Conservation (phyloP, 2,329 filamentous ascomycete genomes). For the Lachnellula hyalina region DNA sequence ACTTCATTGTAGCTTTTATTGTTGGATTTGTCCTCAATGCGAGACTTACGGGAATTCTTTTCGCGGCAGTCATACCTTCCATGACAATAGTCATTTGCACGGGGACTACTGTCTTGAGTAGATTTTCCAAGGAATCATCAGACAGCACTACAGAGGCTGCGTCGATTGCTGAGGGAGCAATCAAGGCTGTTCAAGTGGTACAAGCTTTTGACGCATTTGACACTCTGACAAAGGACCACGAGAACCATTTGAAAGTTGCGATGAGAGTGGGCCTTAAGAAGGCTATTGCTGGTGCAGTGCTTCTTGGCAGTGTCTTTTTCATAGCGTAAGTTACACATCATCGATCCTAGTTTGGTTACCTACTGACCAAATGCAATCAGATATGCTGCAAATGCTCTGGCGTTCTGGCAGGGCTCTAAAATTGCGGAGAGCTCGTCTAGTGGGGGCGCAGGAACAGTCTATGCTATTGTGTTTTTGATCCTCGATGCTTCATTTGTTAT, state of each 20-base stretch:
- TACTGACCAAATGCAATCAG: conserved; percentile 6
- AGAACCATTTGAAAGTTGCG: conserved; percentile 38
- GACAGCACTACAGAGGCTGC: conserved; percentile 44
- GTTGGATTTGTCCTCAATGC: conserved; percentile 54
- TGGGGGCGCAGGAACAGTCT: conserved; percentile 43
- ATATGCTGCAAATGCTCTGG: conserved; percentile 52
- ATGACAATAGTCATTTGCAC: conserved; percentile 43
- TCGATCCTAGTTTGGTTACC: background rate
- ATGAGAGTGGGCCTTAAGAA: conserved; percentile 44
- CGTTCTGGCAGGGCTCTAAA: conserved; percentile 53
- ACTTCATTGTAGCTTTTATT: conserved; percentile 53
- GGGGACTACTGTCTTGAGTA: conserved; percentile 40
- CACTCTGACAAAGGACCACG: conserved; percentile 45
- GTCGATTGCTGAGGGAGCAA: conserved; percentile 46
- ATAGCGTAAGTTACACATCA: conserved; percentile 41
- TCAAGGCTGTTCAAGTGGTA: conserved; percentile 46
- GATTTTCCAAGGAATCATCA: conserved; percentile 37
- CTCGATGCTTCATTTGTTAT: conserved; percentile 40
- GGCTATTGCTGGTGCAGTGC: conserved; percentile 42
- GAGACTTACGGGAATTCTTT: conserved; percentile 49
- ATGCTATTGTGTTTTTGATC: conserved; percentile 49
- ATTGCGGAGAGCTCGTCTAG: conserved; percentile 32
- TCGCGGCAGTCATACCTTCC: conserved; percentile 44
- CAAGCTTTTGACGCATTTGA: conserved; percentile 46
- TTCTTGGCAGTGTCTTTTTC: conserved; percentile 50